Conservation (phyloP, 129 eudicot genomes). For the Apium graveolens region DNA sequence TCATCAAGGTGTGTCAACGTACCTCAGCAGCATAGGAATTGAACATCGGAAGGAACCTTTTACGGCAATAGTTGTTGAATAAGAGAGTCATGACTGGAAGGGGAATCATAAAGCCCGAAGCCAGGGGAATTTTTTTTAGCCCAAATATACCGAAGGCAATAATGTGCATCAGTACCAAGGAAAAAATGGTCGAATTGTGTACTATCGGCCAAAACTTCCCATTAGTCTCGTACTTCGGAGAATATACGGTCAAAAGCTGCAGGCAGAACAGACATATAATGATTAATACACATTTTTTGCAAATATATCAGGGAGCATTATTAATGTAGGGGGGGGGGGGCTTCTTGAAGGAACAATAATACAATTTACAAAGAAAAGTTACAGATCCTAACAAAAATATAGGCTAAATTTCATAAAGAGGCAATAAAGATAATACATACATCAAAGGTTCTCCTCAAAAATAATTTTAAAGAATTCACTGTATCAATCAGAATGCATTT, state of each 20-base stretch:
- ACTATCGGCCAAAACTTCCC: constrained; percentile 90
- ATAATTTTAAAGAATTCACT: background rate
- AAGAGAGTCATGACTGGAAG: constrained; percentile 80
- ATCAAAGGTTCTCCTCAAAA: background rate
- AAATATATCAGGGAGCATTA: background rate
- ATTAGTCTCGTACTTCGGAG: constrained; percentile 74
- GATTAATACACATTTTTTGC: background rate
- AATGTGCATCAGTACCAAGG: constrained; percentile 74
- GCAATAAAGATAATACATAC: background rate
- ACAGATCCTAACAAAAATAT: background rate
- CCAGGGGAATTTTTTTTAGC: constrained; percentile 69
- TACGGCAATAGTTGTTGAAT: constrained; percentile 66
- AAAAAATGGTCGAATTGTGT: constrained; percentile 58
- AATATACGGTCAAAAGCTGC: constrained; percentile 75
- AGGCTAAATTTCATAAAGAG: background rate
- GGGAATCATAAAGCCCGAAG: constrained; percentile 63
- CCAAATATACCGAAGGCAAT: constrained; percentile 91
- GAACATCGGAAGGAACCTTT: constrained; percentile 70
- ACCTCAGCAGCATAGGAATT: constrained; percentile 86
- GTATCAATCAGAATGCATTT: background rate
- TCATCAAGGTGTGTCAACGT: constrained; percentile 9
- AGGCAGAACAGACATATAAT: constrained; percentile 16
- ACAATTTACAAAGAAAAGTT: too few relatives aligned
- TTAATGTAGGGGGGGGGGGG: background rate
- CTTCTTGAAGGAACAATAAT: background rate